Percentiles rank a stretch among this genome's conserved stretches.
phyloP scores from a whole-genome alignment of 2,329 filamentous ascomycete species.

The Fusarium floridanum region DNA sequence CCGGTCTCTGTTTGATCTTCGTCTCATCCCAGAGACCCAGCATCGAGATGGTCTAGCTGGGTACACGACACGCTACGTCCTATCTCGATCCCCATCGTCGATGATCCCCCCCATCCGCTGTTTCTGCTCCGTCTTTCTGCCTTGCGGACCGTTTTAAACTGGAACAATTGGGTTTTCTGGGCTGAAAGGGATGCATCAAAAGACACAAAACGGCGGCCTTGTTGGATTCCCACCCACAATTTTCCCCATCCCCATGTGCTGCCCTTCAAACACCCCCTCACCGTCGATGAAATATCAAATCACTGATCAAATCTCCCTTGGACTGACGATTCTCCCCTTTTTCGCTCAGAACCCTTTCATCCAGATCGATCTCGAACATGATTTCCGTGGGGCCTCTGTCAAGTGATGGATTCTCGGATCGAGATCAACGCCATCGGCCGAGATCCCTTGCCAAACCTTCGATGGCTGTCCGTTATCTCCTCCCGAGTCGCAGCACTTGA shows the following conservation, averaged over 20 bases:
- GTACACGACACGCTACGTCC: background rate
- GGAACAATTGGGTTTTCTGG: slow-evolving; percentile 5
- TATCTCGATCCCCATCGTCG: slow-evolving; percentile 29
- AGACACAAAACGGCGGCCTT: slow-evolving; percentile 32
- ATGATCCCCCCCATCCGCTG: slow-evolving; percentile 1
- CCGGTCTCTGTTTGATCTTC: slow-evolving; percentile 38
- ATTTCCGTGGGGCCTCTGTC: slow-evolving; percentile 15
- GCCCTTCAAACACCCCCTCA: slow-evolving; percentile 8
- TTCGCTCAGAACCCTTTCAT: slow-evolving; percentile 10
- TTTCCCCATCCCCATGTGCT: slow-evolving; percentile 7
- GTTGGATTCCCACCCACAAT: slow-evolving; percentile 17
- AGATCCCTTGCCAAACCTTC: slow-evolving; percentile 40
- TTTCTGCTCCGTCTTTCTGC: slow-evolving; percentile 17
- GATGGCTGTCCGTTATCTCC: slow-evolving; percentile 33
- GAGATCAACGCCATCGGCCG: slow-evolving; percentile 40
- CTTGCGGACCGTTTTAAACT: slow-evolving; percentile 42
- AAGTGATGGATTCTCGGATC: slow-evolving; percentile 36
- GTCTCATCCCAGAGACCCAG: slow-evolving; percentile 10
- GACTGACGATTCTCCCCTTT: background rate
- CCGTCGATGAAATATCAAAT: slow-evolving; percentile 7
- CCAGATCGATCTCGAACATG: slow-evolving; percentile 36
- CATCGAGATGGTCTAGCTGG: slow-evolving; percentile 18
- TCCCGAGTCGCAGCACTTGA: background rate
- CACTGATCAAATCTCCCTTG: slow-evolving; percentile 8
- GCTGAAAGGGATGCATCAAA: slow-evolving; percentile 7